Evolutionary conservation across 345 rosid genomes (phyloP), one percentile per base, ranked within the genome.

Genomic region (Cardamine resedifolia): DNA sequence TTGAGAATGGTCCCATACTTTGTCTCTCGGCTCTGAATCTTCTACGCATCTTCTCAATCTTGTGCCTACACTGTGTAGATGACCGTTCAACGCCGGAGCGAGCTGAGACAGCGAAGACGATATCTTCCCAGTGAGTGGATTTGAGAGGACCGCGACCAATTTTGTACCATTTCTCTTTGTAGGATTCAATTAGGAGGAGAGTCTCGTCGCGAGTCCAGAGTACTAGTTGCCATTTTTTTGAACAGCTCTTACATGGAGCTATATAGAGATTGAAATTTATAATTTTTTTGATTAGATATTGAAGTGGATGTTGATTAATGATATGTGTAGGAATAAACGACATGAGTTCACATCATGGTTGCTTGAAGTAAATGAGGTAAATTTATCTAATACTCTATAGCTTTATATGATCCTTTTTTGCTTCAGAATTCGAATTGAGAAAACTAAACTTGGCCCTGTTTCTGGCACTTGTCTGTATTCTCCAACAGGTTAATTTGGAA

Each of bases 291-390:
- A 30, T 15, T 50, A 41, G 36, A 59, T 28, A 50, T 51, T 59
- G 69, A 60, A 33, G 50, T 30, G n/a, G n/a, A n/a, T 20, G 38
- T 51, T 59, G 38, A 23, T 45, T 56, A 19, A 66, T 62, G 21
- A 20, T 6, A 14, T 74, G 31, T 82, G 76, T 71, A 95, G 98
- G 98, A 94, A 70, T 67, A 94, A 89, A 79, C 89, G 98, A 53
- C 98, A 97, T 11, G 98, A 94, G 82, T 94, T 91, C 83, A 91
- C 96, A 58, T 97, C 99, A 65, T 94, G 99, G 97, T 76, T 94
- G 73, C 83, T 85, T 47, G 99, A 94, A 85, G 90, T 94, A 43
- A 94, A 89, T 58, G 85, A 91, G 96, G 99, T 89, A 56, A 41
- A 2, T 19, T 30, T 66, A 8, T 64, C 7, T 34, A 31, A 1